These are phyloP conservation scores for Nicotiana benthamiana DNA, from an alignment of 257 asterid species.

Conservation along the genomic window DNA sequence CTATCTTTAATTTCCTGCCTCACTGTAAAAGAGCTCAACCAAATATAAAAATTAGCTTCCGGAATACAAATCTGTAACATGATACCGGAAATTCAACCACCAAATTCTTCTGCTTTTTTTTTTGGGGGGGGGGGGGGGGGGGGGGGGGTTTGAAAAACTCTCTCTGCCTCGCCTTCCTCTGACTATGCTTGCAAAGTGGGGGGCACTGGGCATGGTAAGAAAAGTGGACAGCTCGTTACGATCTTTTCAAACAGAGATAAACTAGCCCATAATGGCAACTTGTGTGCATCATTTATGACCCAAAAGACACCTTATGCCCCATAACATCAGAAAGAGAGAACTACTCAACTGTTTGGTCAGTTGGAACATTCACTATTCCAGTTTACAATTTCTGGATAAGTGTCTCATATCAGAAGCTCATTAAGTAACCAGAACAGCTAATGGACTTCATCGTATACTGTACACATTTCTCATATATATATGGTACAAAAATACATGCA, in stretches of 20 bases:
- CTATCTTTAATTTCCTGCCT: slow-evolving; percentile 59
- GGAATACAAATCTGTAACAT: not conserved
- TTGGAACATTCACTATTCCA: too few relatives aligned
- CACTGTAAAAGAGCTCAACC: slow-evolving; percentile 25
- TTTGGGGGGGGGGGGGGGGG: not conserved
- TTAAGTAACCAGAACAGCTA: not conserved
- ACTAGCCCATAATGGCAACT: too few relatives aligned
- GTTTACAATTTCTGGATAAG: too few relatives aligned
- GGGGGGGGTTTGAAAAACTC: not conserved
- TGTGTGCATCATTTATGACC: too few relatives aligned
- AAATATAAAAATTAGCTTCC: not conserved
- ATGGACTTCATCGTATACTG: not conserved
- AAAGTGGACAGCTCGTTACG: too few relatives aligned
- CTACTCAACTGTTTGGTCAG: not conserved
- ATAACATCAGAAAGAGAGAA: too few relatives aligned
- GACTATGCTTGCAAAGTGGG: too few relatives aligned
- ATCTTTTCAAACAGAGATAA: too few relatives aligned
- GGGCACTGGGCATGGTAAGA: too few relatives aligned
- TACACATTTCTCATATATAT: not conserved
- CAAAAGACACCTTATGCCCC: too few relatives aligned
- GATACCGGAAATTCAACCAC: not conserved
- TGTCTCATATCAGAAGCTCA: not conserved
- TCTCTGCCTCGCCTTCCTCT: too few relatives aligned
- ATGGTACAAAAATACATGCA: too few relatives aligned
- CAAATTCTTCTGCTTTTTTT: not conserved